Evolutionary conservation across 495 filamentous ascomycete genomes (phyloP).

Genomic region (Letharia columbiana): DNA sequence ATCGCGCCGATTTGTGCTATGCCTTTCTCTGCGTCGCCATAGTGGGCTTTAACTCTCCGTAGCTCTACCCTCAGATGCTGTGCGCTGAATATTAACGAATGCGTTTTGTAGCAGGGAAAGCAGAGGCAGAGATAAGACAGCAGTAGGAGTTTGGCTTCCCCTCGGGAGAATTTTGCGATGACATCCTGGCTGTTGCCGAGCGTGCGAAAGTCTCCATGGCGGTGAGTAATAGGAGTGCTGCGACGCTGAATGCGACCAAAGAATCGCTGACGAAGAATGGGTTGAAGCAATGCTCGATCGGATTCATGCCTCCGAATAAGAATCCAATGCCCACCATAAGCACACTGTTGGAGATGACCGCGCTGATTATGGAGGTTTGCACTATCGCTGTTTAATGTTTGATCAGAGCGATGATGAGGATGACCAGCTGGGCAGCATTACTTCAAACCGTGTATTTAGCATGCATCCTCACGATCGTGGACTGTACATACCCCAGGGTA

Average conservation of each 20-base stretch:
- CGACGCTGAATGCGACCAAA: slow-evolving; percentile 5
- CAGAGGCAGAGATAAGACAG: slow-evolving; percentile 1
- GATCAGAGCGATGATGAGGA: slow-evolving; percentile 19
- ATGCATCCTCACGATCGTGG: neutral
- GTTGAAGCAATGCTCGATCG: slow-evolving; percentile 19
- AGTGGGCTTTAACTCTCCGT: slow-evolving; percentile 1
- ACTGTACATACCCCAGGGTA: slow-evolving; percentile 12
- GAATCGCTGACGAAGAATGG: neutral
- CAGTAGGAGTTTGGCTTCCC: slow-evolving; percentile 5
- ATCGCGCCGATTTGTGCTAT: neutral
- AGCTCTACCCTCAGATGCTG: neutral
- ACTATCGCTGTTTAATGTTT: slow-evolving; percentile 18
- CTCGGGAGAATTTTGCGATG: neutral
- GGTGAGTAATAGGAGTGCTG: slow-evolving; percentile 5
- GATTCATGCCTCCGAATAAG: slow-evolving; percentile 20
- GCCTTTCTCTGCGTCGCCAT: neutral
- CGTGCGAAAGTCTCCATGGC: neutral
- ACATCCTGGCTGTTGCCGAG: neutral
- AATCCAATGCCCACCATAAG: slow-evolving; percentile 23
- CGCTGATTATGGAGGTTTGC: slow-evolving; percentile 17
- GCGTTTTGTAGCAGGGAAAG: neutral
- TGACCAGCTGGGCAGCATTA: slow-evolving; percentile 23
- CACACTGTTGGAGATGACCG: slow-evolving; percentile 20
- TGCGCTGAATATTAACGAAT: neutral
- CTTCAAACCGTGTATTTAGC: slow-evolving; percentile 3